Evolutionary conservation across 108 stramenopile species (phyloP), one percentile per base, ranked within the genome.

Genomic region (Pseudonitzschia delicatissima): DNA sequence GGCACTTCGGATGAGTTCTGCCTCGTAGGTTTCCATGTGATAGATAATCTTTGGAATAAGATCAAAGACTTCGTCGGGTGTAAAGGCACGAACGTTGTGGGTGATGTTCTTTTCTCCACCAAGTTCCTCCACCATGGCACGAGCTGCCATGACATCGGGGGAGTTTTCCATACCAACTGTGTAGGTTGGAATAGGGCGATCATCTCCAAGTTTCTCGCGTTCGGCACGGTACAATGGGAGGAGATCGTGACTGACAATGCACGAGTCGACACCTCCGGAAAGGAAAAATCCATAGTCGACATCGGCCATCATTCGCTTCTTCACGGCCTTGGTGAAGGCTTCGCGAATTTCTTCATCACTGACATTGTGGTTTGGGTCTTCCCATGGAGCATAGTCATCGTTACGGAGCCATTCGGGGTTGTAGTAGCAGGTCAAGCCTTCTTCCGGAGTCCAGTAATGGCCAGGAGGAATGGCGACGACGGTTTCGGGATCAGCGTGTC

Each of bases 21-120:
- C 86, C 57, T 90, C 85, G 66, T 87, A 90, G 13, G 85, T 90
- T 63, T 90, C 88, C 88, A 90, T 90, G 67, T 90, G 88, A 59
- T 86, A 86, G 40, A 90, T 66, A 66, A 87, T 85, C 45, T 87
- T 82, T 28, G 84, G 84, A 39, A 90, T 81, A 11, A 90, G 68
- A 35, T 84, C 84, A 64, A 90, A 86, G n/a, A 85, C 88, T 59
- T 87, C 85, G 21, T 82, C 77, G 5, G 77, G 76, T 0, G 85
- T 84, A 55, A 90, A 90, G n/a, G 67, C 60, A 31, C 84, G 74
- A 28, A 72, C 51, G 40, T 65, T 63, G 62, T 90, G 88, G 31
- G 85, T 77, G 26, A 85, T 62, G 47, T 79, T 66, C 49, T 74
- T 78, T 0, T 20, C 42, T 11, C 84, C 82, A 48, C 88, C 88